Evolutionary conservation across 345 rosid genomes (phyloP).

Genomic region (Salix purpurea): DNA sequence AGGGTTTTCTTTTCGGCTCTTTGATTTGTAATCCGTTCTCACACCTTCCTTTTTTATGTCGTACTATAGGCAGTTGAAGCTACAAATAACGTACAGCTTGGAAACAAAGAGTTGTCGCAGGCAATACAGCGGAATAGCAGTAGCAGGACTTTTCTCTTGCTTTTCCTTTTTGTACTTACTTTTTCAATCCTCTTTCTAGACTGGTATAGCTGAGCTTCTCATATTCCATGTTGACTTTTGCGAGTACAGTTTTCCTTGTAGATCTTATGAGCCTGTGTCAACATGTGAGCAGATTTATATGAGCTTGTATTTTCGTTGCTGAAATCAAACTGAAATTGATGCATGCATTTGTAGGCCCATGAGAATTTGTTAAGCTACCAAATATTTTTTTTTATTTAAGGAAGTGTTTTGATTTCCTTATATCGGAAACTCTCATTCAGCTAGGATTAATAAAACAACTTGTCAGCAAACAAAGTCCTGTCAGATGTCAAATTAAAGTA

Average conservation of each 20-base stretch:
- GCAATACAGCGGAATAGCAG: constrained; percentile 76
- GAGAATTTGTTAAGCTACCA: neutral
- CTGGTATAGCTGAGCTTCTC: constrained; percentile 66
- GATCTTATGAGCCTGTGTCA: neutral
- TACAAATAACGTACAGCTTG: constrained; percentile 77
- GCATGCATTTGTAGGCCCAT: neutral
- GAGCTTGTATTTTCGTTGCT: neutral
- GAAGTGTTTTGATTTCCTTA: neutral
- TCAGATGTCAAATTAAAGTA: neutral
- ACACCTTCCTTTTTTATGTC: constrained; percentile 5
- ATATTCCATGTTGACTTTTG: neutral
- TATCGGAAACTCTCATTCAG: neutral
- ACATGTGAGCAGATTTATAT: neutral
- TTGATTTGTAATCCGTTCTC: neutral
- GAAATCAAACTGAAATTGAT: neutral
- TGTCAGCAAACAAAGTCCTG: neutral
- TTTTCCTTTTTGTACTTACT: constrained; percentile 76
- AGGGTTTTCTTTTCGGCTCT: neutral
- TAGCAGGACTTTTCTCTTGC: constrained; percentile 85
- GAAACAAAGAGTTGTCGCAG: constrained; percentile 80
- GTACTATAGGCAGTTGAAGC: constrained; percentile 77
- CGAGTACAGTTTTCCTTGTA: neutral
- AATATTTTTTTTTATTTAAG: neutral
- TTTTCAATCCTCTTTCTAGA: constrained; percentile 88
- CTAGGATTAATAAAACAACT: no score